Conservation (phyloP, 108 stramenopile genomes). For the Tribonema minus region DNA sequence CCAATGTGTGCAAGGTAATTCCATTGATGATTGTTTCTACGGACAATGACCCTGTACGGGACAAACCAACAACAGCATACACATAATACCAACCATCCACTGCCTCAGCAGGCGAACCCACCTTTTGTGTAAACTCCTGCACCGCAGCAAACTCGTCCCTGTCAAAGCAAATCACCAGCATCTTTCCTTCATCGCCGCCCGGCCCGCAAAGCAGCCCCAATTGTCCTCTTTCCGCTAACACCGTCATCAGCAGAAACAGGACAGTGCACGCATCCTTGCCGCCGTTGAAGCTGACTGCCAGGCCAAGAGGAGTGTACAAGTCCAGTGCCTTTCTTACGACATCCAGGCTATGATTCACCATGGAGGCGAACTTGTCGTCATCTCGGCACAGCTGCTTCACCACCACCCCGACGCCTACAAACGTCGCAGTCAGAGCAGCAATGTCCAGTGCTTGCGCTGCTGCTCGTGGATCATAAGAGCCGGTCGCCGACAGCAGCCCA, state of each 20-base stretch:
- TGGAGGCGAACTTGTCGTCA: neutral
- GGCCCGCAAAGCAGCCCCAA: neutral
- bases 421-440: too few relatives aligned
- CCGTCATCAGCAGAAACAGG: conserved; percentile 64
- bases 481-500: too few relatives aligned
- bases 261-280: conserved; percentile 98
- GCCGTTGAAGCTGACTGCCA: conserved; percentile 77
- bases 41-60: too few relatives aligned
- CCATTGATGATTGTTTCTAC: too few relatives aligned
- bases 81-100: too few relatives aligned
- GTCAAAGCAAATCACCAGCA: conserved; percentile 53
- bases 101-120: too few relatives aligned
- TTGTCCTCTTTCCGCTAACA: conserved; percentile 30
- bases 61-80: too few relatives aligned
- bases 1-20: too few relatives aligned
- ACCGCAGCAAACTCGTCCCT: conserved; percentile 59
- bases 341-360: neutral
- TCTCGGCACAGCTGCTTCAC: too few relatives aligned
- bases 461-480: too few relatives aligned
- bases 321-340: conserved; percentile 7
- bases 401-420: too few relatives aligned
- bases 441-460: too few relatives aligned
- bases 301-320: neutral
- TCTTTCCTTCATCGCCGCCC: conserved; percentile 54
- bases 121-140: conserved; percentile 46